Evolutionary conservation across 805 yeast genomes (phyloP), one percentile per base, ranked within the genome.

Genomic region (Candida sakaeoensis): DNA sequence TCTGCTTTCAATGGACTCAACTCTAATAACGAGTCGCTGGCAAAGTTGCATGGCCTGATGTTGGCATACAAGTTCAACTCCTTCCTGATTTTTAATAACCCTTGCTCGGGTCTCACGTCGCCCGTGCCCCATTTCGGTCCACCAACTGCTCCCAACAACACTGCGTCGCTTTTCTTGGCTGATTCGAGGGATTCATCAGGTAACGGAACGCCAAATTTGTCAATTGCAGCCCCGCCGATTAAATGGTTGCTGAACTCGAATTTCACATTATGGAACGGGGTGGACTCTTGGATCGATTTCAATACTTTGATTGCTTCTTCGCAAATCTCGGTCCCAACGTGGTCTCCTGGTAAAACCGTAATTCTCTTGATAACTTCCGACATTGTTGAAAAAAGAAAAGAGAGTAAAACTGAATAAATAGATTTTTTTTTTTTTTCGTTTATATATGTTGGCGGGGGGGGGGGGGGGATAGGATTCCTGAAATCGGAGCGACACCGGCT

Each of bases 101-200:
- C 99, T 68, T 88, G 98, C 64, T 93, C 99, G 38, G 99, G 99
- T 70, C 99, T 82, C 34, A 91, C 98, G 9, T 75, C 58, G 37
- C 97, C 97, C 19, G 97, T 86, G 26, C 98, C 98, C 99, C 99
- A 93, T 68, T 93, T 93, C 46, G 99, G 99, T 24, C 99, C 99
- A 48, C 99, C 99, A 24, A 93, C 99, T 7, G 99, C 96, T 50
- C 99, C 99, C 42, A 93, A 74, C 49, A 93, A 70, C n/a, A 93
- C 95, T 18, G 98, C 99, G 60, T 91, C 95, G 1, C 98, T 83
- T 33, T 69, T 68, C 65, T 87, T 89, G 26, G 97, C 77, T 8
- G 95, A 89, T 33, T 69, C 85, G 35, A 93, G 72, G 3, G 96
- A 76, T 42, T 74, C 91, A 44, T 85, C 95, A 12, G 96, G 85